These are phyloP conservation scores for Artomyces pyxidatus DNA, from an alignment of 768 basidiomycete species.

Conservation along the genomic window DNA sequence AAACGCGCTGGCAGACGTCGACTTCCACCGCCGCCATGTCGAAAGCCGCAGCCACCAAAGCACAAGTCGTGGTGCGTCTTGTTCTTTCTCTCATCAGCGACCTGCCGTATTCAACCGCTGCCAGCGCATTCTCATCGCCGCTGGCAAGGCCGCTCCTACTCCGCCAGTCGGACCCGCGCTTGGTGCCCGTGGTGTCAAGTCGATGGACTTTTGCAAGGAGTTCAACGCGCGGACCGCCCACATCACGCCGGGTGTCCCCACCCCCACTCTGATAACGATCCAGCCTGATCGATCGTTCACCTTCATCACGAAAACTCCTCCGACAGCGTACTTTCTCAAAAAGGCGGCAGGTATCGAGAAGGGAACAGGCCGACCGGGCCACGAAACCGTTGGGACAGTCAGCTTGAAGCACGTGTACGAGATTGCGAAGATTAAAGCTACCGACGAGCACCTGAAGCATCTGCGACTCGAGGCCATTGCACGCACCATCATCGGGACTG, in stretches of 20 bases:
- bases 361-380: conserved; percentile 76
- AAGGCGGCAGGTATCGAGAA: conserved; percentile 85
- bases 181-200: conserved; percentile 96
- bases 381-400: conserved; percentile 72
- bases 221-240: conserved; percentile 97
- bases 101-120: conserved; percentile 1
- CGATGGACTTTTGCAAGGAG: conserved; percentile 99
- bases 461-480: conserved; percentile 83
- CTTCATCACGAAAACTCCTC: conserved; percentile 88
- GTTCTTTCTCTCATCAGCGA: conserved; percentile 7
- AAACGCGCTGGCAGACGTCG: not conserved
- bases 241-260: conserved; percentile 75
- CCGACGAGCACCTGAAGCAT: conserved; percentile 83
- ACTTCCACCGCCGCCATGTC: conserved; percentile 42
- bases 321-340: conserved; percentile 85
- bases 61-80: conserved; percentile 67
- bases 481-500: conserved; percentile 82
- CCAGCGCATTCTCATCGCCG: conserved; percentile 80
- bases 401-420: conserved; percentile 97
- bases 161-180: conserved; percentile 96
- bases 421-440: conserved; percentile 94
- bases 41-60: conserved; percentile 53
- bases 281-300: conserved; percentile 93
- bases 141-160: conserved; percentile 92
- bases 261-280: conserved; percentile 88